Conservation (phyloP, 2,329 filamentous ascomycete genomes). For the Calonectria leucothoes region DNA sequence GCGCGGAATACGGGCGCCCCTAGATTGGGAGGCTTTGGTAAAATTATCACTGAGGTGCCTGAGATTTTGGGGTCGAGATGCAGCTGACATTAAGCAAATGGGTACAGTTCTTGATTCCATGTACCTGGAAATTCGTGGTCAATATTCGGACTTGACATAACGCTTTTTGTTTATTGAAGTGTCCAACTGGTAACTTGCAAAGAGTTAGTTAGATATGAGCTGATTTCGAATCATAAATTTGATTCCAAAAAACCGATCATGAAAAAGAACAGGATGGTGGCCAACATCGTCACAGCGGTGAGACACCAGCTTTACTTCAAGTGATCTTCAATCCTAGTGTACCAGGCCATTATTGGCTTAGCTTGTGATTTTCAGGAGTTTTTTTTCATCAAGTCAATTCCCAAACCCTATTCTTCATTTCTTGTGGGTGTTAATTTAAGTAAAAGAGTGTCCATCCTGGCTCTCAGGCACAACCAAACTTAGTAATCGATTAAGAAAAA, state of each 20-base stretch:
- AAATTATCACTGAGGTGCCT: neutral
- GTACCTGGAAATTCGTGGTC: neutral
- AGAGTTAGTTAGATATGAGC: too few species aligned
- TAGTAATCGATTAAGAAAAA: neutral
- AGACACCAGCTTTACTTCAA: too few species aligned
- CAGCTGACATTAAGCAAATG: slow-evolving; percentile 11
- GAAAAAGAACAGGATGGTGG: too few species aligned
- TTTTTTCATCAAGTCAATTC: neutral
- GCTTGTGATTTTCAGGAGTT: neutral
- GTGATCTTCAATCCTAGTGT: too few species aligned
- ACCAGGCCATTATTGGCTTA: too few species aligned
- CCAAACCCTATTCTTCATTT: neutral
- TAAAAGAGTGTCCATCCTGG: neutral
- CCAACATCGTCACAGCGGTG: too few species aligned
- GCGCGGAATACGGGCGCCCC: slow-evolving; percentile 2
- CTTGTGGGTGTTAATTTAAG: neutral
- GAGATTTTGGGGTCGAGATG: slow-evolving; percentile 6
- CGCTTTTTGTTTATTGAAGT: neutral
- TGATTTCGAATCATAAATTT: too few species aligned
- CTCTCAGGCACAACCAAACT: neutral
- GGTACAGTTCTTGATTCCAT: neutral
- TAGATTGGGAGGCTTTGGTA: slow-evolving; percentile 6
- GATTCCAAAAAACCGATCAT: too few species aligned
- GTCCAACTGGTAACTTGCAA: neutral
- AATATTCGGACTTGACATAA: slow-evolving; percentile 16